Evolutionary conservation across 805 yeast genomes (phyloP).

Genomic region (Saturnispora bothae): DNA sequence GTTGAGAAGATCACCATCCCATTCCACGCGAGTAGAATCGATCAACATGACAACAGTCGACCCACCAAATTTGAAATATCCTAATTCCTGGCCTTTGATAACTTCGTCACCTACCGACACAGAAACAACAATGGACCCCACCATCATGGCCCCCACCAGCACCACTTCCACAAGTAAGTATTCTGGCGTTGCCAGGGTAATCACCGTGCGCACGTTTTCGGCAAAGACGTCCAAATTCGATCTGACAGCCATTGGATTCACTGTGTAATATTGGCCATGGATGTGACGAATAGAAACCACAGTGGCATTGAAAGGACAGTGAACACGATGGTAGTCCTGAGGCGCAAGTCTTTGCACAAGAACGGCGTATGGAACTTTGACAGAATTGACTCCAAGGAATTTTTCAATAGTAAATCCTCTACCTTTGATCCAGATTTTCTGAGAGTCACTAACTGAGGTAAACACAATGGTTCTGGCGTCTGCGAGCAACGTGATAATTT

Average conservation of each 20-base stretch:
- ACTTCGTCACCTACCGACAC: constrained; percentile 50
- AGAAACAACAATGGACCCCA: constrained; percentile 75
- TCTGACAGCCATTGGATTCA: constrained; percentile 94
- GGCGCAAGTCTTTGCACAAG: constrained; percentile 89
- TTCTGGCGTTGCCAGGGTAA: constrained; percentile 64
- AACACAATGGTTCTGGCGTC: constrained; percentile 80
- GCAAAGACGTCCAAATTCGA: constrained; percentile 86
- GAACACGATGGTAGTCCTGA: constrained; percentile 93
- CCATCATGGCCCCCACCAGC: constrained; percentile 98
- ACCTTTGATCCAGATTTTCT: constrained; percentile 84
- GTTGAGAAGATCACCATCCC: constrained; percentile 63
- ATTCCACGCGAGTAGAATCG: constrained; percentile 36
- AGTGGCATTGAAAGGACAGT: constrained; percentile 70
- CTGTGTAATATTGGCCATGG: constrained; percentile 90
- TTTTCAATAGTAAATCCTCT: constrained; percentile 57
- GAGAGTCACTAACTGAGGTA: constrained; percentile 46
- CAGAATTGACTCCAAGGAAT: constrained; percentile 25
- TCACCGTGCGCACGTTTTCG: constrained; percentile 70
- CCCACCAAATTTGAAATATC: constrained; percentile 95
- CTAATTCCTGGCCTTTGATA: constrained; percentile 70
- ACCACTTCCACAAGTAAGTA: constrained; percentile 73
- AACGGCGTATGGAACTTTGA: constrained; percentile 33
- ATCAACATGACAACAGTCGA: constrained; percentile 70
- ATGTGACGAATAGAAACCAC: constrained; percentile 58
- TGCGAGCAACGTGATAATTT: constrained; percentile 65